Evolutionary conservation across 1,284 basidiomycete species (phyloP).

Genomic region (Moesziomyces sp.): DNA sequence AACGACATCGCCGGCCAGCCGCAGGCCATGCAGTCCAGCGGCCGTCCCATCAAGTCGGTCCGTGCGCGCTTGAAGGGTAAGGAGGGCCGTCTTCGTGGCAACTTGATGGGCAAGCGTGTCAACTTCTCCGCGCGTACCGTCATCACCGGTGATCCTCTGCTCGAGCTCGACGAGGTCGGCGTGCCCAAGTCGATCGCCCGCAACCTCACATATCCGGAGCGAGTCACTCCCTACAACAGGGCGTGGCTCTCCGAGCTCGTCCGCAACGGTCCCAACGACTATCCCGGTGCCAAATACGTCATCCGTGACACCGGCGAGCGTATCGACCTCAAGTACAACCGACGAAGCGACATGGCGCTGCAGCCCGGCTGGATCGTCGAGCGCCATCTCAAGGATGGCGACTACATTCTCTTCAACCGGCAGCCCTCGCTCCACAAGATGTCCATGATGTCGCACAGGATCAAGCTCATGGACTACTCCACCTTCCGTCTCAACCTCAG

Average conservation of each 20-base stretch:
- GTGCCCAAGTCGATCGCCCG: slow-evolving; percentile 97
- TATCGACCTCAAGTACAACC: slow-evolving; percentile 91
- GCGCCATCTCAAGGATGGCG: slow-evolving; percentile 92
- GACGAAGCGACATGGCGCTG: slow-evolving; percentile 89
- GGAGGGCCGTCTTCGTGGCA: slow-evolving; percentile 96
- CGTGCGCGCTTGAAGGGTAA: slow-evolving; percentile 98
- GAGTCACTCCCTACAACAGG: slow-evolving; percentile 98
- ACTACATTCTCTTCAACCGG: slow-evolving; percentile 94
- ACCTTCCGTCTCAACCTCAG: slow-evolving; percentile 97
- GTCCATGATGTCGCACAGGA: slow-evolving; percentile 99
- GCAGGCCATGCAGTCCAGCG: slow-evolving; percentile 96
- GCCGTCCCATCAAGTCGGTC: slow-evolving; percentile 97
- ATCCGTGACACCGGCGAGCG: slow-evolving; percentile 98
- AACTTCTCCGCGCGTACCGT: slow-evolving; percentile 99
- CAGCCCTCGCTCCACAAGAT: slow-evolving; percentile 99
- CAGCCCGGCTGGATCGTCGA: slow-evolving; percentile 99
- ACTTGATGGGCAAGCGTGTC: slow-evolving; percentile 99
- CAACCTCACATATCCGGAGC: slow-evolving; percentile 96
- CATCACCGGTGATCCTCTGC: slow-evolving; percentile 97
- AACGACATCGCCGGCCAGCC: slow-evolving; percentile 99
- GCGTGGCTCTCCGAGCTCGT: slow-evolving; percentile 93
- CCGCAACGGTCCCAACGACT: slow-evolving; percentile 93
- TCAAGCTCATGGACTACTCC: slow-evolving; percentile 98
- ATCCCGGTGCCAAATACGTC: slow-evolving; percentile 96
- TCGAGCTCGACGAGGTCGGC: slow-evolving; percentile 96